Conservation (phyloP, 768 basidiomycete species). For the Russula foetens region DNA sequence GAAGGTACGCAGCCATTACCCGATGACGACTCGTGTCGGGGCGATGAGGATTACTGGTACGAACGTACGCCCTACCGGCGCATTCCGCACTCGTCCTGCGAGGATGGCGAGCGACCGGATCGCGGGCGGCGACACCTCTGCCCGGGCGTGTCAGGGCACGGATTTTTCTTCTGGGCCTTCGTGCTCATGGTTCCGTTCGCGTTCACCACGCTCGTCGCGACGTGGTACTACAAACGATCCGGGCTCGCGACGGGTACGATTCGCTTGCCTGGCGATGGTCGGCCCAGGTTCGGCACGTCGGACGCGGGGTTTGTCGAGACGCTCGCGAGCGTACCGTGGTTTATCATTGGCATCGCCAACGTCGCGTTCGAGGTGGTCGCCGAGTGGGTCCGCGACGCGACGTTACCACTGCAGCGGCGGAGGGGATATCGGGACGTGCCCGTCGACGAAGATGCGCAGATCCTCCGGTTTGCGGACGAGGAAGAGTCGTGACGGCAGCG, state of each 20-base stretch:
- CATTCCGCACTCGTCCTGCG: conserved; percentile 83
- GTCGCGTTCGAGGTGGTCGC: conserved; percentile 63
- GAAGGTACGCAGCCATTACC: conserved; percentile 57
- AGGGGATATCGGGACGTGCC: conserved; percentile 65
- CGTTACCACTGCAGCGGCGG: conserved; percentile 37
- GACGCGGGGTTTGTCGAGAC: conserved; percentile 55
- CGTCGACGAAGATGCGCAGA: conserved; percentile 84
- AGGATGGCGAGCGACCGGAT: conserved; percentile 73
- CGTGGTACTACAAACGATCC: conserved; percentile 74
- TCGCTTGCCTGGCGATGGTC: conserved; percentile 53
- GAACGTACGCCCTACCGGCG: conserved; percentile 87
- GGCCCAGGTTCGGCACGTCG: conserved; percentile 28
- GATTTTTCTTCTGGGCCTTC: conserved; percentile 78
- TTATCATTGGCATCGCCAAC: conserved; percentile 68
- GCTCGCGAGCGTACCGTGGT: conserved; percentile 85
- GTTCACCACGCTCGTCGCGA: conserved; percentile 66
- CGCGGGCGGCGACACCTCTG: conserved; percentile 67
- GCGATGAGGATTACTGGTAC: conserved; percentile 79
- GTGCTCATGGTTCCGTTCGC: conserved; percentile 69
- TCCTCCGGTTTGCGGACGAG: conserved; percentile 80
- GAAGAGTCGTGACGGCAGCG: conserved; percentile 24
- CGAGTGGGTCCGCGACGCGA: conserved; percentile 36
- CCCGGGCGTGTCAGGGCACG: conserved; percentile 69
- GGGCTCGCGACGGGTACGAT: conserved; percentile 72
- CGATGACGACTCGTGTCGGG: conserved; percentile 53